Percentiles rank a stretch among this genome's conserved stretches.
Conservation (phyloP, 805 yeast species). For the Blastobotrys peoriensis region DNA sequence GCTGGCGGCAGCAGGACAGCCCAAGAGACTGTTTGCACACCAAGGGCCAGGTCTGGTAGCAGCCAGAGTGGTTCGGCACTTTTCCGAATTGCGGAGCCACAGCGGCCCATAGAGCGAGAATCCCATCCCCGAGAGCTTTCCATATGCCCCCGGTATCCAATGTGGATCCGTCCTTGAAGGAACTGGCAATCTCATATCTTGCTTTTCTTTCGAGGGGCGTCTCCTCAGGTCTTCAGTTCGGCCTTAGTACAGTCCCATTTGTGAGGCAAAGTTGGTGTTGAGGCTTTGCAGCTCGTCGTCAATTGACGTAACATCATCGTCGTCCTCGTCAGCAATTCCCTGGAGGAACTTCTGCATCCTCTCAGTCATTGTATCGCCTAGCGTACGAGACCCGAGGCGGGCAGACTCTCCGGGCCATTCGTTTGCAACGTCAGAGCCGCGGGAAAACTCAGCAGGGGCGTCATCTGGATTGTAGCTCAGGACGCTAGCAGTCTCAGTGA, state of each 20-base stretch:
- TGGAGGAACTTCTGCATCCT: slow-evolving; percentile 17
- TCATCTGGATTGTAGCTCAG: slow-evolving; percentile 5
- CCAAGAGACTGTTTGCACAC: too few species aligned
- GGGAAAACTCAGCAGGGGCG: slow-evolving; percentile 16
- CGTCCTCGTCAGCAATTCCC: slow-evolving; percentile 14
- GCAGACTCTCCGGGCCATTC: slow-evolving; percentile 5
- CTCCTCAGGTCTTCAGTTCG: too few species aligned
- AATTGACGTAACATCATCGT: slow-evolving; percentile 26
- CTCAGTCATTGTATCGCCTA: slow-evolving; percentile 21
- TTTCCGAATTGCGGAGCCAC: too few species aligned
- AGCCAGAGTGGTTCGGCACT: too few species aligned
- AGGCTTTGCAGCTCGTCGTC: slow-evolving; percentile 24
- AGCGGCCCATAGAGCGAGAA: too few species aligned
- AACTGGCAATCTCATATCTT: too few species aligned
- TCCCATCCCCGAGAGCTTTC: too few species aligned
- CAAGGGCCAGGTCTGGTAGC: too few species aligned
- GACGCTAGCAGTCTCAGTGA: slow-evolving; percentile 8
- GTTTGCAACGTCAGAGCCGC: slow-evolving; percentile 4
- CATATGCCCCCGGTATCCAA: too few species aligned
- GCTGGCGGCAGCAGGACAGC: too few species aligned
- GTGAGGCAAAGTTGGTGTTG: slow-evolving; percentile 19
- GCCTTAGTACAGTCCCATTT: slow-evolving; percentile 19
- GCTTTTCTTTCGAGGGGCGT: too few species aligned
- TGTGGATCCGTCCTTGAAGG: too few species aligned
- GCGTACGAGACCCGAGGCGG: background rate